These are phyloP conservation scores for Boletus rufocinnamomeus DNA, from an alignment of 768 basidiomycete species.

Conservation along the genomic window DNA sequence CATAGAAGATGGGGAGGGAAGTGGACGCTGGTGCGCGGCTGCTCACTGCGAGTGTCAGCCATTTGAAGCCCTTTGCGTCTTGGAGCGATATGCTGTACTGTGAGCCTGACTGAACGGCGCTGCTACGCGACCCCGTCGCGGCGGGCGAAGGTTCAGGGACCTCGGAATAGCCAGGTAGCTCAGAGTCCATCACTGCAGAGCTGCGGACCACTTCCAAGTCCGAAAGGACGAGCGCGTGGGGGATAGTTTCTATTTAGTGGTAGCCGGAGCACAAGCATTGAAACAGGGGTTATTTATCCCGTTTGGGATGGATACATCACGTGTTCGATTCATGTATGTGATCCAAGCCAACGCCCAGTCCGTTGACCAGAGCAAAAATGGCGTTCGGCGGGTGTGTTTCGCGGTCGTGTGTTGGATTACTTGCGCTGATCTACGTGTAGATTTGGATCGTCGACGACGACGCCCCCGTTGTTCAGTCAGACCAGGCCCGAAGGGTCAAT, in stretches of 20 bases:
- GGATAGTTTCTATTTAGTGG: neutral
- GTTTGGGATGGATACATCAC: slow-evolving; percentile 7
- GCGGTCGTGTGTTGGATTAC: neutral
- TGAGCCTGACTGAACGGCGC: slow-evolving; percentile 2
- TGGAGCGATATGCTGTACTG: slow-evolving; percentile 47
- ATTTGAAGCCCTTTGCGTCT: slow-evolving; percentile 42
- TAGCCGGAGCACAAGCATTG: neutral
- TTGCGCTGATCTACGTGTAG: slow-evolving; percentile 18
- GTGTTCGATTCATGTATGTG: slow-evolving; percentile 2
- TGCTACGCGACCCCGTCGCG: neutral
- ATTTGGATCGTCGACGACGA: slow-evolving; percentile 45
- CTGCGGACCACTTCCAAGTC: neutral
- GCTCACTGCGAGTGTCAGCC: slow-evolving; percentile 48
- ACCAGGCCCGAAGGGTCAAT: slow-evolving; percentile 37
- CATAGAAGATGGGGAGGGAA: slow-evolving; percentile 47
- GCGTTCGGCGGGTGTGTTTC: slow-evolving; percentile 25
- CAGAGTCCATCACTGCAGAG: slow-evolving; percentile 7
- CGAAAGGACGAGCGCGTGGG: neutral
- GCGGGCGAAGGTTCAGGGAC: neutral
- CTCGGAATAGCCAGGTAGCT: slow-evolving; percentile 24
- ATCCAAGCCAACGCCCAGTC: neutral
- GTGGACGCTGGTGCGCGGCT: slow-evolving; percentile 43
- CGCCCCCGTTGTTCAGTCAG: slow-evolving; percentile 37
- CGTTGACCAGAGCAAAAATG: slow-evolving; percentile 14
- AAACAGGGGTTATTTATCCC: slow-evolving; percentile 19